Conservation (phyloP, 352 stramenopile genomes). For the Elongisporangium undulatum region DNA sequence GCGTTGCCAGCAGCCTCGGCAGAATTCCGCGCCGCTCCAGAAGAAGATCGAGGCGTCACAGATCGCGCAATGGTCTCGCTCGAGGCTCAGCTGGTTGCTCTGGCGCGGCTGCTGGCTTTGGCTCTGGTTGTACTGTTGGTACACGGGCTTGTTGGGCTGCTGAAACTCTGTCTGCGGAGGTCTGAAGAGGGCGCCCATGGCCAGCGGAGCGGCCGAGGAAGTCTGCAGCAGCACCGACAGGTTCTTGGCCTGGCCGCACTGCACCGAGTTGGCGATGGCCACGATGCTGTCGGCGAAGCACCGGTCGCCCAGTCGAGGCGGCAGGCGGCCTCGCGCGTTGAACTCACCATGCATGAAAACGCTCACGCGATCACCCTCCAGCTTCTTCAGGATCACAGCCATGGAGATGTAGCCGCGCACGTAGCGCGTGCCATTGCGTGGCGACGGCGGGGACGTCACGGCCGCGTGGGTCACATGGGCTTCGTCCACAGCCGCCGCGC, state of each 20-base stretch:
- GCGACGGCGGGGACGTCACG: not conserved
- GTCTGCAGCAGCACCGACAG: constrained; percentile 51
- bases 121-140: not conserved
- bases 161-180: not conserved
- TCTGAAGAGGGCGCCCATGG: constrained; percentile 1
- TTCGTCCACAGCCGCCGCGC: constrained; percentile 20
- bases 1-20: constrained; percentile 59
- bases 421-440: constrained; percentile 16
- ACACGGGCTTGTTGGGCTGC: not conserved
- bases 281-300: constrained; percentile 58
- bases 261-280: constrained; percentile 53
- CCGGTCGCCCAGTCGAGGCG: constrained; percentile 42
- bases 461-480: constrained; percentile 10
- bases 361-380: constrained; percentile 52
- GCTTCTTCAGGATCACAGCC: constrained; percentile 53
- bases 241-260: constrained; percentile 73
- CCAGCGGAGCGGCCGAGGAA: constrained; percentile 2
- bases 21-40: constrained; percentile 54
- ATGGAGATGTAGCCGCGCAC: constrained; percentile 65
- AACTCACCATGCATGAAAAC: constrained; percentile 71
- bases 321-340: constrained; percentile 47
- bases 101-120: constrained; percentile 5
- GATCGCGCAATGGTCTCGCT: constrained; percentile 37
- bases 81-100: not conserved
- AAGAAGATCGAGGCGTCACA: constrained; percentile 58